Evolutionary conservation across 192 early-diverging fungal species (phyloP), one percentile per base, ranked within the genome.

Genomic region (Coemansia sp.): DNA sequence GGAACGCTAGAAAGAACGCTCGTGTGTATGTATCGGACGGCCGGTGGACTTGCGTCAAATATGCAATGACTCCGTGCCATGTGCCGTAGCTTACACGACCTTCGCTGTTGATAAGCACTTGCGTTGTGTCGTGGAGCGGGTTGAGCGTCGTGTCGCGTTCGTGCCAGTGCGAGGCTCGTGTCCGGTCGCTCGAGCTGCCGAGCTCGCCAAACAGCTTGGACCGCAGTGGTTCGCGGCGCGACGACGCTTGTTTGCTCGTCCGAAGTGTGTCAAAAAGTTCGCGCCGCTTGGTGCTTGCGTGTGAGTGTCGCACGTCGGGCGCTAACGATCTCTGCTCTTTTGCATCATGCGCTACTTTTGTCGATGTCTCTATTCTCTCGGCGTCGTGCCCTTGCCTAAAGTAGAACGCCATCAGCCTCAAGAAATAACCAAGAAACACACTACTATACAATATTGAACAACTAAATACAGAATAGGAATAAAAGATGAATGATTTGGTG

Each of bases 1-100:
- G 88, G 73, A 95, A 98, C 0, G 93, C 90, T 22, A 94, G 80
- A 44, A 96, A 85, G 67, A 98, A 98, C 0, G 89, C 83, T 20
- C 64, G 69, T 0, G 81, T 82, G 63, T 87, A 95, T 6, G 83
- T 65, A 2, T 85, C 62, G 2, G 57, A 57, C 14, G 66, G 64
- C 4, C 60, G 68, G 28, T 59, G 54, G 36, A 62, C 90, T 88
- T 76, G 84, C 61, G 66, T 72, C 57, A 82, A 57, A 46, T 77
- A 82, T 34, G 66, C 63, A 15, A 77, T 52, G 1, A 82, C 28
- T 0, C 70, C 79, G 9, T 52, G 60, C 74, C 74, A 82, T 12
- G 79, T 73, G 20, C 79, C 79, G 71, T 77, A 75, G 64, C 64
- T 77, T 3, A 82, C 69, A n/a, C 71, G 73, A 3, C 79, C 79